Base-by-base conservation (phyloP, 2,329 filamentous ascomycete genomes). In the Epichloe sibirici region DNA sequence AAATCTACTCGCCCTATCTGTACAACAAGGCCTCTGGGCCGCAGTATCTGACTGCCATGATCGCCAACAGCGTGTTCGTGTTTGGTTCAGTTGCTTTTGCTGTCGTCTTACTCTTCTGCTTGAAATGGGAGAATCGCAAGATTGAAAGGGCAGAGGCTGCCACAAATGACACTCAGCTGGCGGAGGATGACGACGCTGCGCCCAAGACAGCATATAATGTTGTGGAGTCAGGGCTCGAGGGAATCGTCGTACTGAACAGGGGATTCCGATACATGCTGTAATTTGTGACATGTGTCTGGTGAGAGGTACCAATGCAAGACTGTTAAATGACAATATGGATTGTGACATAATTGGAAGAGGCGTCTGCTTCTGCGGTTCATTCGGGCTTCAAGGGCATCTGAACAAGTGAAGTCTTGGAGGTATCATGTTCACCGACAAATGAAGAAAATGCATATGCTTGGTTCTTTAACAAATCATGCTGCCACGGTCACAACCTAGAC, bases 1-100 rank as follows among this genome's bases (percentile, higher is more conserved):
- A 53, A 38, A 42, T 53, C 25, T 53, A 53, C 48, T 53, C 51
- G 17, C 51, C 51, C 5, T 50, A 53, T 15, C 43, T 53, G 34
- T 53, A 53, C 37, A 25, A 35, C 8, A 40, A 47, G 45, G 46
- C 51, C 3, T 50, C 47, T 15, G 51, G 47, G 11, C 51, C 48
- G 17, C 51, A 50, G 21, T 53, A 53, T 28, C 37, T 53, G 37
- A 47, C 51, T 9, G 51, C 51, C 47, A 53, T 53, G 51, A 50
- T 53, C 34, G 35, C 51, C 51, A 53, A 53, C 35, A 38, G 47
- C 48, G 47, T 38, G 4, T 53, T 53, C n/a, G 43, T 47, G 3
- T 50, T 50, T 21, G 42, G 21, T 17, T 49, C 51, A 8, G 47
- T 53, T 4, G 51, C 25, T 5, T 49, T 38, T 28, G 51, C 42